Base-by-base conservation (phyloP, 1,284 basidiomycete species). In the Boletus smithii region DNA sequence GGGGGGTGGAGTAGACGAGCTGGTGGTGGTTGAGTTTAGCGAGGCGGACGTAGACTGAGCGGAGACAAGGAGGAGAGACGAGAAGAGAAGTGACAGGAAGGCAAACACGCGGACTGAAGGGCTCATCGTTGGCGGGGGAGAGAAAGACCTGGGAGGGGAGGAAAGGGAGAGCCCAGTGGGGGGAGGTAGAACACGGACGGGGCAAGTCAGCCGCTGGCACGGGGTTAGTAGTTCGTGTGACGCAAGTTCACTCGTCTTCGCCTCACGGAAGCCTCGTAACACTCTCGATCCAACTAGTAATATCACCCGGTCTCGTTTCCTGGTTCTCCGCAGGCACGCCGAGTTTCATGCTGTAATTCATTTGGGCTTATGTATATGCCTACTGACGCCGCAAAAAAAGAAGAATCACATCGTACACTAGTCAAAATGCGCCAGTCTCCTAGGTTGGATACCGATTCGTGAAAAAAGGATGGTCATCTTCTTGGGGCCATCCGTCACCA, bases 401-500 rank as follows among this genome's bases (percentile, higher is more conserved):
- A 8, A 10, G 6, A 24, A 5, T 1, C 23, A 3, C 34, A 22
- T 14, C 18, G 32, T 11, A 33, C 20, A 10, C 47, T 53, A 79
- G 57, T 72, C 71, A 64, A 83, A 83, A 44, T 76, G 72, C 52
- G 68, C 67, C 48, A 76, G 69, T 53, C 59, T 62, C 13, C 45
- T 53, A 3, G 62, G 44, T 9, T 42, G 59, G 39, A 76, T 56
- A 1, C 72, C 68, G 37, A 85, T 62, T 55, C 69, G 69, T 44
- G 67, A 67, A 48, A 84, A 68, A 47, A 85, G 69, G 34, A 68
- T 63, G 42, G 51, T 34, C 69, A 85, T 72, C 65, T 69, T 70
- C 53, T 53, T 62, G 20, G 70, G 67, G 42, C 76, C 74, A 47
- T 74, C 67, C 52, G 53, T 62, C 56, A 50, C 51, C 30, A 51